Base-by-base conservation (phyloP, 331 rosid species). In the Arachis monticola region DNA sequence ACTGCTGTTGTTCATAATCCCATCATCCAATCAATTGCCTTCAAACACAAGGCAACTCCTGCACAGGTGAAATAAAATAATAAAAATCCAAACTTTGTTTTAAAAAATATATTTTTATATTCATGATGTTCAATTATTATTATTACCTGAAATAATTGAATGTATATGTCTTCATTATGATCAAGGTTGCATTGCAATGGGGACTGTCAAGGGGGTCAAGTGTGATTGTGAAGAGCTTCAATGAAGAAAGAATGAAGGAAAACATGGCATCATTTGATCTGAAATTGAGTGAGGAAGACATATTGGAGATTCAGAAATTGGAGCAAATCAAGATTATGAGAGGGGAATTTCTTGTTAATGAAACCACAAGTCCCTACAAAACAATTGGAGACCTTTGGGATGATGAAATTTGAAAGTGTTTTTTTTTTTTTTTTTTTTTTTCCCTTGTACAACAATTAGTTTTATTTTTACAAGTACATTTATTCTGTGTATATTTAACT, bases 211-310 rank as follows among this genome's bases (percentile, higher is more conserved):
- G 84, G 74, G 93, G 93, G 6, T 85, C 96, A 56, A 93, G 98
- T 83, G 87, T 91, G 87, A 85, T 93, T 32, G 97, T 90, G 73
- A 93, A 93, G 84, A 93, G 97, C 82, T 93, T 88, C 61, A 88
- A 84, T 51, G 76, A 79, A 67, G 80, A 80, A 14, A 87, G 98
- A 75, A 84, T 93, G 85, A 83, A 65, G 72, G 96, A 93, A 73
- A 90, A 93, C 79, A 74, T 93, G 1, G 81, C 53, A 5, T 84
- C 95, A 56, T 61, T 77, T 59, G 83, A 86, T 77, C 27, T 93
- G 45, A 82, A 76, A 77, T 87, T 93, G 89, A 86, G 85, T 55
- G 85, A 75, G 13, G 84, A 83, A 41, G 98, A 91, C 73, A 67
- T 84, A 30, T 13, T 79, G 10, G 83, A 84, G 61, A 88, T 91